A percentile compares a stretch with the other conserved stretches of the same genome.
These are phyloP conservation scores for Leishmania turanica DNA, from an alignment of 208 protist genomes.

Conservation along the genomic window DNA sequence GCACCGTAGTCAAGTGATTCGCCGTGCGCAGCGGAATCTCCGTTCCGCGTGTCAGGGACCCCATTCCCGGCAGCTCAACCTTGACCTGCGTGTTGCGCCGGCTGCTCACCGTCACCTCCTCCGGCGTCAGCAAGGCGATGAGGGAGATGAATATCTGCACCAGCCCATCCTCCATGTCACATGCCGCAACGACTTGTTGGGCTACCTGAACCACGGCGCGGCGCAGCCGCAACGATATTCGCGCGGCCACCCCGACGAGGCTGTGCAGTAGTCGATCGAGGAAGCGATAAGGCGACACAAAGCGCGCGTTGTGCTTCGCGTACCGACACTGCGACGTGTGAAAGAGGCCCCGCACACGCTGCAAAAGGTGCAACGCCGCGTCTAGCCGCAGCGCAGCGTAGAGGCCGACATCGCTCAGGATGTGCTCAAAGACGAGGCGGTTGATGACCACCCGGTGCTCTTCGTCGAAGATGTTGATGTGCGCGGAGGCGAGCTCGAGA, in stretches of 20 bases:
- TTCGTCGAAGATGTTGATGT: slow-evolving; percentile 55
- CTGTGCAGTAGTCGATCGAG: slow-evolving; percentile 76
- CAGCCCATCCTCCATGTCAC: slow-evolving; percentile 64
- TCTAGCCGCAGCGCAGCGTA: slow-evolving; percentile 50
- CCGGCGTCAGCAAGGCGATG: slow-evolving; percentile 63
- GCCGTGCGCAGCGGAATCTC: slow-evolving; percentile 47
- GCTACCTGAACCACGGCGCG: slow-evolving; percentile 51
- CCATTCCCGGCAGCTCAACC: slow-evolving; percentile 46
- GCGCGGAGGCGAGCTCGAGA: slow-evolving; percentile 48
- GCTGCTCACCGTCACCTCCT: slow-evolving; percentile 27
- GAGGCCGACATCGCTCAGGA: slow-evolving; percentile 63
- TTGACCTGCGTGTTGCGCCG: slow-evolving; percentile 24
- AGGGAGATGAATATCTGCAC: slow-evolving; percentile 61
- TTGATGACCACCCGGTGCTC: slow-evolving; percentile 77
- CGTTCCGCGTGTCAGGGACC: slow-evolving; percentile 26
- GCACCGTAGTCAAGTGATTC: slow-evolving; percentile 47
- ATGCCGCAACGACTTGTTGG: slow-evolving; percentile 75
- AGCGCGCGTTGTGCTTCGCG: slow-evolving; percentile 67
- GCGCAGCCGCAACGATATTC: slow-evolving; percentile 42
- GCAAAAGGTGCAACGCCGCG: slow-evolving; percentile 49
- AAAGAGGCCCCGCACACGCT: slow-evolving; percentile 59
- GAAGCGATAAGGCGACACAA: slow-evolving; percentile 62
- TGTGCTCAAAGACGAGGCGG: slow-evolving; percentile 75
- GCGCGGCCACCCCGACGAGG: slow-evolving; percentile 38
- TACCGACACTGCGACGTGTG: slow-evolving; percentile 55